Conservation (phyloP, 2,329 filamentous ascomycete genomes). For the Coniochaeta sp. region DNA sequence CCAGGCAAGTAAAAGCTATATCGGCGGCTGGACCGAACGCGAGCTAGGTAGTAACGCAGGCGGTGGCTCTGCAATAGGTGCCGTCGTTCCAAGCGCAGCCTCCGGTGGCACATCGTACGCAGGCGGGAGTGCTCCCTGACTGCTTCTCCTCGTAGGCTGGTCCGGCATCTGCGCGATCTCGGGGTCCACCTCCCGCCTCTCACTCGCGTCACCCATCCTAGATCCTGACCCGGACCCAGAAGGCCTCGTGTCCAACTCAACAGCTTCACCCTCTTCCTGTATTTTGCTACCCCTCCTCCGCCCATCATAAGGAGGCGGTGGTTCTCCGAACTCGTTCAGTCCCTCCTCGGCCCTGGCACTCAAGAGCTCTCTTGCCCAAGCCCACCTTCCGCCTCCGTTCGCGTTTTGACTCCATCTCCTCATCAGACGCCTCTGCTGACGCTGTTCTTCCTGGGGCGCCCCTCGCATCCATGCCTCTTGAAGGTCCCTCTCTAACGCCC, state of each 20-base stretch:
- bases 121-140: not conserved
- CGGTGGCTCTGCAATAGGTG: not conserved
- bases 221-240: not conserved
- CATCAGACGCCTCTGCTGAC: conserved; percentile 17
- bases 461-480: conserved; percentile 10
- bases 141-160: not conserved
- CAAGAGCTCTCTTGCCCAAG: conserved; percentile 7
- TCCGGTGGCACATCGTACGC: not conserved
- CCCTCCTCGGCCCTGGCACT: conserved; percentile 38
- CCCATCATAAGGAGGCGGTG: conserved; percentile 53
- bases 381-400: conserved; percentile 9
- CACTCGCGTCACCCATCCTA: not conserved
- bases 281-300: not conserved
- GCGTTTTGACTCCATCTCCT: not conserved
- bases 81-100: not conserved
- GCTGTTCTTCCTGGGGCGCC: conserved; percentile 8
- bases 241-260: not conserved
- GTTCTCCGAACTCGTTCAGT: conserved; percentile 56
- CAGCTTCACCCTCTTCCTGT: conserved; percentile 4
- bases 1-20: not conserved
- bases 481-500: conserved; percentile 10
- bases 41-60: not conserved
- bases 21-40: not conserved
- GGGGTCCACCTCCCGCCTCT: not conserved
- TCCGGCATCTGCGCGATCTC: not conserved